A percentile compares a stretch with the other conserved stretches of the same genome.
phyloP scores from a whole-genome alignment of 2,329 filamentous ascomycete genomes.

The Aaosphaeria pasadenensis region DNA sequence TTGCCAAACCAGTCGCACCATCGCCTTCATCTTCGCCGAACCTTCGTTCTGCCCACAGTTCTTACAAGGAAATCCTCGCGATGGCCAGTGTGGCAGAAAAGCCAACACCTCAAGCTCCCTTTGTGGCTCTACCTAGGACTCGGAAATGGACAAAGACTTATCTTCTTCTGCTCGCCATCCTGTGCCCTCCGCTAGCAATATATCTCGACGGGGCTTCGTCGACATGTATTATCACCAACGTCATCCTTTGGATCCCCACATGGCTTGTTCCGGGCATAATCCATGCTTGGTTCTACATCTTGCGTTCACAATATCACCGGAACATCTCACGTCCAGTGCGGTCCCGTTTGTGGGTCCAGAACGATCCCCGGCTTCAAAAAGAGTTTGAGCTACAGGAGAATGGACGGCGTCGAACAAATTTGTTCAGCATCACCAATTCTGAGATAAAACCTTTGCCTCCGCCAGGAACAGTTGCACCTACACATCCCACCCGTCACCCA shows the following conservation, averaged over 20 bases:
- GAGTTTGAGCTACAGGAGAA: too few species aligned
- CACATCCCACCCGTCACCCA: too few species aligned
- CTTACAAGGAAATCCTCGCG: too few species aligned
- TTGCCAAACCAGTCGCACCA: too few species aligned
- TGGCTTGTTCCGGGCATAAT: background rate
- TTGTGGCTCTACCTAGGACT: conserved; percentile 8
- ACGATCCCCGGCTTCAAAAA: background rate
- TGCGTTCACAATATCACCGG: conserved; percentile 6
- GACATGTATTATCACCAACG: conserved; percentile 5
- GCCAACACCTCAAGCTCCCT: background rate
- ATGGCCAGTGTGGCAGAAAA: too few species aligned
- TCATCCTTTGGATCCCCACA: conserved; percentile 4
- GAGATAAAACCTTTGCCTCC: too few species aligned
- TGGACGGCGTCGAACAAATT: too few species aligned
- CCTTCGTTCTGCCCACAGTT: too few species aligned
- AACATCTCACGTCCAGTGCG: conserved; percentile 4
- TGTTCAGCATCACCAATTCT: too few species aligned
- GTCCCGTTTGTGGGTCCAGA: conserved; percentile 4
- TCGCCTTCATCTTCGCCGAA: too few species aligned
- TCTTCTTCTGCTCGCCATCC: conserved; percentile 12
- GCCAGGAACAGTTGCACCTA: too few species aligned
- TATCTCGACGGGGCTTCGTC: conserved; percentile 17
- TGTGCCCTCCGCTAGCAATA: conserved; percentile 14
- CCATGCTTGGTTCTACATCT: conserved; percentile 10
- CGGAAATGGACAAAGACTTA: conserved; percentile 3